Percentiles rank a stretch among this genome's conserved stretches.
phyloP scores from a whole-genome alignment of 345 rosid species.

The Raphanus raphanistrum region DNA sequence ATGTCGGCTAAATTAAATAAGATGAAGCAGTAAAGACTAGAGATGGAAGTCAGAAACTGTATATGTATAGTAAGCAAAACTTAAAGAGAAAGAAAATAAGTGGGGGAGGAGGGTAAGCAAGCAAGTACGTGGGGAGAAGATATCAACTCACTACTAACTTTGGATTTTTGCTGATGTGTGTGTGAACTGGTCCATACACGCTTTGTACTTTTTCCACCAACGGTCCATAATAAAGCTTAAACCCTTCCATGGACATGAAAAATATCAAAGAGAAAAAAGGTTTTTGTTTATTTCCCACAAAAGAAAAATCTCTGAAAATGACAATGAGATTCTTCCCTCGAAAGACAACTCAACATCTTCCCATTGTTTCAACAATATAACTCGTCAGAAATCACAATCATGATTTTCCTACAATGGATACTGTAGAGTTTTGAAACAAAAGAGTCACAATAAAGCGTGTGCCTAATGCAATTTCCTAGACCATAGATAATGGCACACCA shows the following conservation, averaged over 20 bases:
- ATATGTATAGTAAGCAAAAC: not conserved
- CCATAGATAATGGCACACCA: slow-evolving; percentile 17
- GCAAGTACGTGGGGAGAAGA: slow-evolving; percentile 25
- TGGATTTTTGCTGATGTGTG: slow-evolving; percentile 18
- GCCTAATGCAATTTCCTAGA: slow-evolving; percentile 17
- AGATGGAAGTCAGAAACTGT: not conserved
- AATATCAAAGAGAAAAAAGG: not conserved
- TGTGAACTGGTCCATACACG: slow-evolving; percentile 26
- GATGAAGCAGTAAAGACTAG: not conserved
- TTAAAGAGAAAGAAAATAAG: not conserved
- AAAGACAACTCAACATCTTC: not conserved
- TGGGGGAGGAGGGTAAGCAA: slow-evolving; percentile 4
- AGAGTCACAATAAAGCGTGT: slow-evolving; percentile 15
- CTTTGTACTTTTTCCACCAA: slow-evolving; percentile 16
- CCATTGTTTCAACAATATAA: not conserved
- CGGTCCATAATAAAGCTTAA: not conserved
- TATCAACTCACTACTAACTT: slow-evolving; percentile 24
- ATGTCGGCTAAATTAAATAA: slow-evolving; percentile 19
- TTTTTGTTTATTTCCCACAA: not conserved
- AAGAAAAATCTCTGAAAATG: not conserved
- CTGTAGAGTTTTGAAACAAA: slow-evolving; percentile 16
- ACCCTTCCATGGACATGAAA: not conserved
- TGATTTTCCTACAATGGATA: not conserved
- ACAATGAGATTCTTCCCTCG: not conserved
- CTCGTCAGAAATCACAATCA: not conserved